Evolutionary conservation across 1,284 basidiomycete species (phyloP).

Genomic region (Puccinia horiana): DNA sequence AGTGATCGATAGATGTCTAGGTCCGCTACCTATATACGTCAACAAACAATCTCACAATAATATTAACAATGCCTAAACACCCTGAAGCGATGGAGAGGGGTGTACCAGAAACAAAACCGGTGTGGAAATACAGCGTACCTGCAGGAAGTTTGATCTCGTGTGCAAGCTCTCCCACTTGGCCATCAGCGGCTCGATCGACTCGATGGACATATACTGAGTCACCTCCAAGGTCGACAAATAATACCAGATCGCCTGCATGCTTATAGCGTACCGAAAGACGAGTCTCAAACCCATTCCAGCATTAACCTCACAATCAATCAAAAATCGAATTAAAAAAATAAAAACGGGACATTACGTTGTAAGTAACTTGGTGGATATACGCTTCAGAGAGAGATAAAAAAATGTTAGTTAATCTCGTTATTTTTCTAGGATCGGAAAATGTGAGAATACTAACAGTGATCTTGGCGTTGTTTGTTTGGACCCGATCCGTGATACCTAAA

Average conservation of each 20-base stretch:
- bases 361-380: conserved; percentile 37
- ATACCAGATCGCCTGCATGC: conserved; percentile 16
- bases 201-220: conserved; percentile 35
- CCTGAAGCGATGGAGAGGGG: too few species aligned
- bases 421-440: not conserved
- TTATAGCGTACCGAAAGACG: not conserved
- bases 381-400: not conserved
- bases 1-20: conserved; percentile 26
- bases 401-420: not conserved
- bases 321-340: not conserved
- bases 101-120: not conserved
- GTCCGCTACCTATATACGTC: conserved; percentile 16
- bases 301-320: not conserved
- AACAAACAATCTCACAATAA: not conserved
- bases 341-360: too few species aligned
- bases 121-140: not conserved
- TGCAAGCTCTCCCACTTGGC: not conserved
- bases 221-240: conserved; percentile 23
- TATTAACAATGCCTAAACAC: too few species aligned
- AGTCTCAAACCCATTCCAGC: not conserved
- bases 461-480: conserved; percentile 15
- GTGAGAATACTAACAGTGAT: conserved; percentile 5
- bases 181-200: not conserved
- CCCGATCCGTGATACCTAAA: conserved; percentile 11
- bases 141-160: conserved; percentile 22